Base-by-base conservation (phyloP, 257 asterid species). In the Haberlea rhodopensis region DNA sequence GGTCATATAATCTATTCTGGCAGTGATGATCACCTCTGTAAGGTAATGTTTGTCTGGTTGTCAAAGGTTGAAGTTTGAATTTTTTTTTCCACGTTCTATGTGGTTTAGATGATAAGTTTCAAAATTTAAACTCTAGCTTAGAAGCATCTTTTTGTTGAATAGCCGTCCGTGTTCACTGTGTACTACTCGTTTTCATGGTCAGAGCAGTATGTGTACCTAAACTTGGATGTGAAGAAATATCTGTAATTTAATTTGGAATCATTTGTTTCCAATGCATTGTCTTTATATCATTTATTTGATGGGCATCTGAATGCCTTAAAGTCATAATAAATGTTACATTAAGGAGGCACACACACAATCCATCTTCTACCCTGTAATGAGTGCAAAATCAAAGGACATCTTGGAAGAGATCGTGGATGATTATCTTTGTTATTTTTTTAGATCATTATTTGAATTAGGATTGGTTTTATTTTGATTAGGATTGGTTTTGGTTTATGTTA, bases 1-100 rank as follows among this genome's bases (percentile, higher is more conserved):
- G 97, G 99, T 55, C 90, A 92, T 75, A 71, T 89, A 70, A 84
- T 92, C 63, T 92, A 87, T 76, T 92, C 99, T n/a, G 99, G 99
- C 71, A 92, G 99, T 21, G 99, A 92, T 24, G 99, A 92, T 75
- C 74, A 73, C 80, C 91, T 89, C 22, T 92, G 99, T 81, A 92
- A 92, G 80, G 99, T 87, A 86, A 76, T 68, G 57, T 71, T 58
- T 29, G 22, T 73, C 26, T 13, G 4, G 27, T 62, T 25, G 34
- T 48, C 59, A 34, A 65, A 19, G n/a, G 32, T 56, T 57, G 58
- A 68, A 43, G n/a, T 56, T 63, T 19, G 15, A 22, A 21, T 62
- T 24, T 26, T 45, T 16, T 57, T 31, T 29, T 26, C 32, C n/a
- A 1, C 28, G 60, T 53, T 20, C 20, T 24, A 10, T 8, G 49